A percentile compares a stretch with the other conserved stretches of the same genome.
Evolutionary conservation across 306 rosid species (phyloP).

Genomic region (Comarum palustre): DNA sequence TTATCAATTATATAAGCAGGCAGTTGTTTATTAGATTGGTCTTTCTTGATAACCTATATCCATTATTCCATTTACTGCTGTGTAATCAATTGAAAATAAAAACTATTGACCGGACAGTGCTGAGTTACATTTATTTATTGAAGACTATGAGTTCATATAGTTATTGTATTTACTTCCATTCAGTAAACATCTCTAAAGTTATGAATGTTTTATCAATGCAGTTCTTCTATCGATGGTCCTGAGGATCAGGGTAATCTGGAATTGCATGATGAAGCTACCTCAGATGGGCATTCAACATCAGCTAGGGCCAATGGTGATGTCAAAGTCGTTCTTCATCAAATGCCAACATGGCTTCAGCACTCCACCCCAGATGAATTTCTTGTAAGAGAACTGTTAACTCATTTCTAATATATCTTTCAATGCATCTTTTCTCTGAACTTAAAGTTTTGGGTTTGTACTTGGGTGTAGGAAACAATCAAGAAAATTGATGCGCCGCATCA

Average conservation of each 20-base stretch:
- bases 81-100: neutral
- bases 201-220: conserved; percentile 36
- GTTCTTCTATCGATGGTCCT: conserved; percentile 73
- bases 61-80: neutral
- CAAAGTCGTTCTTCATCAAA: conserved; percentile 47
- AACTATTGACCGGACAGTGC: neutral
- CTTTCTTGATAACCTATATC: neutral
- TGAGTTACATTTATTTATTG: neutral
- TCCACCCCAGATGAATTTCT: conserved; percentile 99
- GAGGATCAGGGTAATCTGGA: conserved; percentile 67
- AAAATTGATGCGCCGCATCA: conserved; percentile 86
- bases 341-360: conserved; percentile 90
- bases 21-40: neutral
- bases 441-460: conserved; percentile 33
- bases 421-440: conserved; percentile 30
- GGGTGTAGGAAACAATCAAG: conserved; percentile 71
- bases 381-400: conserved; percentile 43
- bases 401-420: conserved; percentile 25
- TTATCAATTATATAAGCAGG: neutral
- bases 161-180: neutral
- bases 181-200: conserved; percentile 3
- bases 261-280: conserved; percentile 51
- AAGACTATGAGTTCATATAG: neutral
- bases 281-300: conserved; percentile 49
- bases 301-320: conserved; percentile 52